phyloP scores from a whole-genome alignment of 805 yeast genomes.

The Yarrowia alimentaria region DNA sequence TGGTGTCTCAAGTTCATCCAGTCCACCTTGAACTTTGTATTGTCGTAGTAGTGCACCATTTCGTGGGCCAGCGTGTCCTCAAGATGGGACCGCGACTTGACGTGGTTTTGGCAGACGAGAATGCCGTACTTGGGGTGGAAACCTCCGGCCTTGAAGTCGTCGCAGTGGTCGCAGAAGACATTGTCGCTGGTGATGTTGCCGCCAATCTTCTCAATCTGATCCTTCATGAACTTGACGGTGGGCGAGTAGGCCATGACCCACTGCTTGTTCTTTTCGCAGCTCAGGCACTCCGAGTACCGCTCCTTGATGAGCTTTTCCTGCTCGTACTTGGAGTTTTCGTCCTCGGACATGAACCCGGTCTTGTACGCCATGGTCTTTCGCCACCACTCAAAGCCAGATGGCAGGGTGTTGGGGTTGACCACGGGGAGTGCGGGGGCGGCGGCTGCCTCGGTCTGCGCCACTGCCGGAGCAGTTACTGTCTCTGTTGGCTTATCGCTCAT shows the following conservation, averaged over 20 bases:
- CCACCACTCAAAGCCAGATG: slow-evolving; percentile 75
- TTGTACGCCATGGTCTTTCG: slow-evolving; percentile 65
- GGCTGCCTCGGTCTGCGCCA: neutral
- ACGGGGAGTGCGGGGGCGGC: slow-evolving; percentile 13
- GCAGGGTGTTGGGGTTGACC: slow-evolving; percentile 9
- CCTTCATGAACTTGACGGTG: slow-evolving; percentile 79
- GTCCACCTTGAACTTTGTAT: slow-evolving; percentile 81
- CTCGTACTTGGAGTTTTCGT: slow-evolving; percentile 57
- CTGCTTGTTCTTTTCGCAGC: slow-evolving; percentile 72
- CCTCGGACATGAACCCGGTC: slow-evolving; percentile 62
- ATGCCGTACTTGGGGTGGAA: slow-evolving; percentile 89
- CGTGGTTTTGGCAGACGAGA: slow-evolving; percentile 79
- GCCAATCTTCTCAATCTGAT: slow-evolving; percentile 70
- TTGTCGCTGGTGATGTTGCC: slow-evolving; percentile 51
- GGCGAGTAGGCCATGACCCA: slow-evolving; percentile 78
- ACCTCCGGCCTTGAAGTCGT: slow-evolving; percentile 84
- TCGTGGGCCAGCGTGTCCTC: slow-evolving; percentile 94
- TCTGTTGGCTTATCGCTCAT: slow-evolving; percentile 8
- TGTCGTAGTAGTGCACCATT: slow-evolving; percentile 89
- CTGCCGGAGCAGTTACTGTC: slow-evolving; percentile 6
- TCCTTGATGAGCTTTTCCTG: slow-evolving; percentile 49
- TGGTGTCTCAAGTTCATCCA: slow-evolving; percentile 85
- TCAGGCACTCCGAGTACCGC: slow-evolving; percentile 55
- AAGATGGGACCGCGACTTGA: slow-evolving; percentile 69
- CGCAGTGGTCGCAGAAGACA: slow-evolving; percentile 79